phyloP scores from a whole-genome alignment of 2,329 filamentous ascomycete species.

The Aspergillus awamori region DNA sequence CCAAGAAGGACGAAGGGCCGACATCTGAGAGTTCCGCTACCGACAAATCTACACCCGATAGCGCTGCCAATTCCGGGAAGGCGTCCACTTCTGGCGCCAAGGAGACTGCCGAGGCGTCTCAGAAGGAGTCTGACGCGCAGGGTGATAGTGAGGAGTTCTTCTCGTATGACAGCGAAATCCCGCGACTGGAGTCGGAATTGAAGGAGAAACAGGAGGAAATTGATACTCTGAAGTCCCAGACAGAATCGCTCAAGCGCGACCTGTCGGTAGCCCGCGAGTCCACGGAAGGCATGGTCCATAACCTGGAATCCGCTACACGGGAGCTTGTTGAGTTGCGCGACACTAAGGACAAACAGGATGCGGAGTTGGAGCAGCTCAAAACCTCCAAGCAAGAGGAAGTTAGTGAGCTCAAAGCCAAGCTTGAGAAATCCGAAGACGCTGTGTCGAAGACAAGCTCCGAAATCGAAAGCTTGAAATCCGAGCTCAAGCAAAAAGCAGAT shows the following conservation, averaged over 20 bases:
- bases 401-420: slow-evolving; percentile 45
- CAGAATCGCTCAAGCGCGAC: slow-evolving; percentile 69
- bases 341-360: slow-evolving; percentile 52
- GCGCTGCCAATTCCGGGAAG: slow-evolving; percentile 11
- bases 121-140: slow-evolving; percentile 25
- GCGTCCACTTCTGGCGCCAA: slow-evolving; percentile 24
- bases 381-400: slow-evolving; percentile 45
- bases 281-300: slow-evolving; percentile 65
- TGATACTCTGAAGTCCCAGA: slow-evolving; percentile 68
- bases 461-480: slow-evolving; percentile 38
- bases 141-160: slow-evolving; percentile 74
- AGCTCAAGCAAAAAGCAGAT: slow-evolving; percentile 46
- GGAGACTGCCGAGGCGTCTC: slow-evolving; percentile 34
- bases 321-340: slow-evolving; percentile 63
- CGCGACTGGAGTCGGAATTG: slow-evolving; percentile 75
- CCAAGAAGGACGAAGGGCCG: slow-evolving; percentile 12
- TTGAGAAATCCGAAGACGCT: slow-evolving; percentile 35
- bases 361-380: slow-evolving; percentile 50
- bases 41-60: neutral
- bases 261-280: slow-evolving; percentile 72
- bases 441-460: slow-evolving; percentile 33
- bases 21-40: neutral
- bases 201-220: slow-evolving; percentile 72
- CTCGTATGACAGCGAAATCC: slow-evolving; percentile 86
- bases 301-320: slow-evolving; percentile 67